phyloP scores from a whole-genome alignment of 352 stramenopile species.

The Albugo candida region DNA sequence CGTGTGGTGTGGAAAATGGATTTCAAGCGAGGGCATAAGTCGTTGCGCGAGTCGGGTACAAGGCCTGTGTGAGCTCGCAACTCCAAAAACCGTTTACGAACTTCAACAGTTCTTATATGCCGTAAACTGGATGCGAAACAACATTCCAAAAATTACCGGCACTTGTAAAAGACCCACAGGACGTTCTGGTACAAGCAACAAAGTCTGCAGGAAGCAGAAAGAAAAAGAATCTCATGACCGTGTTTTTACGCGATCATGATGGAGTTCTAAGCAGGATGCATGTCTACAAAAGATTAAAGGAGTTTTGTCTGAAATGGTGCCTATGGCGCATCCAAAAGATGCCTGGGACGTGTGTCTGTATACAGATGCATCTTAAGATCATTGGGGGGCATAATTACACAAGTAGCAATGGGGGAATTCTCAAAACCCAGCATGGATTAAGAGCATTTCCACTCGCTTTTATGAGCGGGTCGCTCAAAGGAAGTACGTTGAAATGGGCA shows the following conservation, averaged over 20 bases:
- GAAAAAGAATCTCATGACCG: too few species aligned
- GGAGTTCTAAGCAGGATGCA: background rate
- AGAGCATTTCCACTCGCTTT: constrained; percentile 4
- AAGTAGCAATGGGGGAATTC: background rate
- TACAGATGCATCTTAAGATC: background rate
- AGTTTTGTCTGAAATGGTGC: constrained; percentile 2
- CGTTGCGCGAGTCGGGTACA: constrained; percentile 9
- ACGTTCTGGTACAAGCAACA: background rate
- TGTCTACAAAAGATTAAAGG: background rate
- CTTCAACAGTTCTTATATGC: constrained; percentile 10
- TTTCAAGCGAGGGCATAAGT: constrained; percentile 8
- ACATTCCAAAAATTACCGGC: constrained; percentile 1
- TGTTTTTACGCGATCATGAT: constrained; percentile 1
- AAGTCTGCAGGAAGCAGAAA: too few species aligned
- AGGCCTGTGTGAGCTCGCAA: constrained; percentile 10
- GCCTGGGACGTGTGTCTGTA: background rate
- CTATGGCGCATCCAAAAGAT: constrained; percentile 1
- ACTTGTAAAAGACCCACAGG: background rate
- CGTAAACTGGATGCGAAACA: constrained; percentile 8
- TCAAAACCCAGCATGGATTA: too few species aligned
- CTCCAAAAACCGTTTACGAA: background rate
- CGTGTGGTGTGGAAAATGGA: constrained; percentile 10
- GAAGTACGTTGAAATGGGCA: constrained; percentile 1
- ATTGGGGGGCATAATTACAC: constrained; percentile 1
- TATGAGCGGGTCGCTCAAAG: constrained; percentile 9